A percentile compares a stretch with the other conserved stretches of the same genome.
phyloP scores from a whole-genome alignment of 805 yeast species.

The Ogataea chonburiensis region DNA sequence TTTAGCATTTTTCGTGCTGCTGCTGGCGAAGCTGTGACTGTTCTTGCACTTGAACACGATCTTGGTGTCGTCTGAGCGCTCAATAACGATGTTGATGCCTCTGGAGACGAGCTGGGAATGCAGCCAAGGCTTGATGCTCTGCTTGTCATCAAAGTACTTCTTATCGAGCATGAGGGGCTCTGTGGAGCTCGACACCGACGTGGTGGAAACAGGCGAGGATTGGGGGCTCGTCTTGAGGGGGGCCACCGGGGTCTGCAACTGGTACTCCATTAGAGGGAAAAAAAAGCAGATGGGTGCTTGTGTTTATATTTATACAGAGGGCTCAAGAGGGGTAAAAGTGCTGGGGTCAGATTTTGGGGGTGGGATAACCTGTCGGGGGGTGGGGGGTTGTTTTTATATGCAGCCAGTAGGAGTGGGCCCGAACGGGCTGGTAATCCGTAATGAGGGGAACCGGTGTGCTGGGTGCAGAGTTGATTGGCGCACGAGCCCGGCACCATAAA shows the following conservation, averaged over 20 bases:
- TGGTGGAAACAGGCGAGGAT: not conserved
- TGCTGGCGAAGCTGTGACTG: constrained; percentile 23
- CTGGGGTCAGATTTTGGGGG: constrained; percentile 12
- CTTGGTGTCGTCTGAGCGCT: constrained; percentile 58
- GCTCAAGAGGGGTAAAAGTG: constrained; percentile 9
- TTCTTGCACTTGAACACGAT: constrained; percentile 62
- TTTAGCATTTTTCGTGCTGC: constrained; percentile 14
- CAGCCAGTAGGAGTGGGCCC: not conserved
- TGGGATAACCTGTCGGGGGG: constrained; percentile 6
- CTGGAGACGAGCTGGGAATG: constrained; percentile 45
- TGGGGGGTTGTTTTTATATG: constrained; percentile 1
- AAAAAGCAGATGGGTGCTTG: not conserved
- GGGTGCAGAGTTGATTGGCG: constrained; percentile 5
- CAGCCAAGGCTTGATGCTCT: constrained; percentile 63
- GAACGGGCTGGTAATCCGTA: not conserved
- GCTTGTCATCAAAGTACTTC: constrained; percentile 39
- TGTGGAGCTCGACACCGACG: constrained; percentile 3
- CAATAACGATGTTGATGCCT: constrained; percentile 58
- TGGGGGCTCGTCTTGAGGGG: constrained; percentile 9
- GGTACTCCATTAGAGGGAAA: constrained; percentile 14
- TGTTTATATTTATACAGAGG: constrained; percentile 7
- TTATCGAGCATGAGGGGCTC: constrained; percentile 20
- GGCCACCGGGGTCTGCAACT: constrained; percentile 17
- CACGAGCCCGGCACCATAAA: not conserved
- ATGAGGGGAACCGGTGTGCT: constrained; percentile 6